Evolutionary conservation across 495 filamentous ascomycete species (phyloP), one percentile per base, ranked within the genome.

Genomic region (Penicillium paxilli): DNA sequence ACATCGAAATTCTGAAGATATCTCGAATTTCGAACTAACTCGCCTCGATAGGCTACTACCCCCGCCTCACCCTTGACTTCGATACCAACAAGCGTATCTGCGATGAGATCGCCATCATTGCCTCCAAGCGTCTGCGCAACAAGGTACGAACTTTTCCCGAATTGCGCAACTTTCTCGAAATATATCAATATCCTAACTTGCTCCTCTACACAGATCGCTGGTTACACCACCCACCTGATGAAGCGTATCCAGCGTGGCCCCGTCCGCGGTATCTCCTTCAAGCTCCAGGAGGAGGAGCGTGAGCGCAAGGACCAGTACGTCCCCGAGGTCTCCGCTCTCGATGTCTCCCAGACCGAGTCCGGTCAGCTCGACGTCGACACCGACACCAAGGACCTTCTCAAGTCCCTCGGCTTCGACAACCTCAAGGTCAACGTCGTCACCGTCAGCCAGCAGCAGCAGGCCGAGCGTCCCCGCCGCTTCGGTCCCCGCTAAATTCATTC

Each of bases 281-380:
- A 98, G 86, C 88, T 98, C 49, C 94, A 98, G 83, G 94, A 98
- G 82, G 94, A 98, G 82, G 94, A 98, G 84, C 88, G 94, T 82
- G 94, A 98, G 83, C 87, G 94, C 70, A 98, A 98, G 88, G 94
- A 98, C 83, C 95, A 98, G 85, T 98, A 96, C 81, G 94, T 98
- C 57, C 95, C 95, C 62, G 94, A 98, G 80, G 81, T 98, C 65
- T 98, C 95, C 37, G 94, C 95, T 66, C 89, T 98, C 71, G 95
- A 98, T 83, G 94, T 96, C 81, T 87, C 87, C 65, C 89, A 93
- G 81, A 87, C 83, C 68, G 94, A 97, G 81, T 85, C 80, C 68
- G 95, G 95, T 61, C 86, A 89, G 73, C 83, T 98, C 69, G 95
- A 98, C 61, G 89, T 98, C 63, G 94, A 98, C 73, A 70, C 81